Percentiles rank a stretch among this genome's conserved stretches.
These are phyloP conservation scores for Halophytophthora polymorphica DNA, from an alignment of 352 stramenopile species.

Conservation along the genomic window DNA sequence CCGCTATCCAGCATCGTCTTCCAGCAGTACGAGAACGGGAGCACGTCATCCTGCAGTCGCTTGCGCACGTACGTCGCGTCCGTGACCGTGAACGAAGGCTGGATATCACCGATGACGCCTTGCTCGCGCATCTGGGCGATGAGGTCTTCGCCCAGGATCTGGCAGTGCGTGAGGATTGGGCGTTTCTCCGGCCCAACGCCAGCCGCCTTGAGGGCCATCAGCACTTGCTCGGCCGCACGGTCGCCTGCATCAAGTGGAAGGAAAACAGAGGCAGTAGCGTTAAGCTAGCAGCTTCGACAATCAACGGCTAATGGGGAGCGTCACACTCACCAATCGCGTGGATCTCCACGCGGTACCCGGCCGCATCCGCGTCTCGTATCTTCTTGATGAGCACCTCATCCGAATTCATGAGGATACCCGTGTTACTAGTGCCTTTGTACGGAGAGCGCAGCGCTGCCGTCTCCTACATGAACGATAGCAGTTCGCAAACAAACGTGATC, in stretches of 20 bases:
- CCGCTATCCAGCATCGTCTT: constrained; percentile 75
- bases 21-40: constrained; percentile 82
- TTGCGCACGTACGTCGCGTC: constrained; percentile 81
- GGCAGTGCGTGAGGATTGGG: constrained; percentile 89
- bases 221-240: constrained; percentile 67
- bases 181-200: constrained; percentile 43
- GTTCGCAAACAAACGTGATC: not conserved
- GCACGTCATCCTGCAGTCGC: constrained; percentile 50
- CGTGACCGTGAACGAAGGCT: constrained; percentile 87
- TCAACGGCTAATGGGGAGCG: not conserved
- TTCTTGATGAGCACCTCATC: constrained; percentile 60
- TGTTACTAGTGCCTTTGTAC: constrained; percentile 63
- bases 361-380: constrained; percentile 46
- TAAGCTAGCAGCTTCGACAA: not conserved
- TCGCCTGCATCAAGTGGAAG: constrained; percentile 34
- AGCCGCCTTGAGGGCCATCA: constrained; percentile 58
- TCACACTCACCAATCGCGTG: constrained; percentile 78
- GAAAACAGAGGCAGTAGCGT: constrained; percentile 4
- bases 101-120: constrained; percentile 85
- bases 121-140: constrained; percentile 66
- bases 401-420: constrained; percentile 83
- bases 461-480: constrained; percentile 39
- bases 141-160: constrained; percentile 77
- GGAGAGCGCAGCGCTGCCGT: constrained; percentile 75
- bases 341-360: constrained; percentile 82